Base-by-base conservation (phyloP, 805 yeast species). In the Saturnispora saitoi region DNA sequence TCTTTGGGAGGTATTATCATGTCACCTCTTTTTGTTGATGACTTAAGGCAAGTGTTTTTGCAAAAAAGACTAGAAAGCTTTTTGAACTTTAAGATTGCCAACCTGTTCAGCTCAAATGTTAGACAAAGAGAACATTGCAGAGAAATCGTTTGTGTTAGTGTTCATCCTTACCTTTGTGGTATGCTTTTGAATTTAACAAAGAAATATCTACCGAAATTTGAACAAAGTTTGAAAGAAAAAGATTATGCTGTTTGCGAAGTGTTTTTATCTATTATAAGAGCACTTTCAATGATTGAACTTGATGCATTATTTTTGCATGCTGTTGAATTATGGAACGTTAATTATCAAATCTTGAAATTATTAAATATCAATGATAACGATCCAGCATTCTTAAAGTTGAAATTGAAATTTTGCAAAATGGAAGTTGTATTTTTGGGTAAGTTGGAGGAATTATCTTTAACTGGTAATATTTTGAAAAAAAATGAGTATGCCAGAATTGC, bases 1-100 rank as follows among this genome's bases (percentile, higher is more conserved):
- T 77, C 88, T 0, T 67, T 83, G 0, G 76, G 86, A 44, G 88
- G 95, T 40, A 71, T 81, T 14, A 75, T 83, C 49, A 59, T 82
- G 22, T 55, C 66, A 6, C 58, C 60, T 2, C 59, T 55, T 3
- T 58, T 64, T 47, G 51, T 44, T 4, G 49, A 54, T 19, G 63
- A 65, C 50, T 57, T 63, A 7, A 54, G 61, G 36, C 53, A 54
- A 32, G 59, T 61, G 8, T 57, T 53, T 17, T 58, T 65, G 6
- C 61, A 52, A 15, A 55, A 53, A 8, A 59, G 56, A 26, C 22
- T 71, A 60, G 54, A 46, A 11, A 17, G 38, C 0, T 62, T 66
- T 39, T 43, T 66, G 26, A 44, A 45, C 15, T 56, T 52, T 17
- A 56, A 60, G 32, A 55, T 65, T 38, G 48, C 56, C 2, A 51